Conservation (phyloP, 176 grass and related monocot species). For the Areca catechu region DNA sequence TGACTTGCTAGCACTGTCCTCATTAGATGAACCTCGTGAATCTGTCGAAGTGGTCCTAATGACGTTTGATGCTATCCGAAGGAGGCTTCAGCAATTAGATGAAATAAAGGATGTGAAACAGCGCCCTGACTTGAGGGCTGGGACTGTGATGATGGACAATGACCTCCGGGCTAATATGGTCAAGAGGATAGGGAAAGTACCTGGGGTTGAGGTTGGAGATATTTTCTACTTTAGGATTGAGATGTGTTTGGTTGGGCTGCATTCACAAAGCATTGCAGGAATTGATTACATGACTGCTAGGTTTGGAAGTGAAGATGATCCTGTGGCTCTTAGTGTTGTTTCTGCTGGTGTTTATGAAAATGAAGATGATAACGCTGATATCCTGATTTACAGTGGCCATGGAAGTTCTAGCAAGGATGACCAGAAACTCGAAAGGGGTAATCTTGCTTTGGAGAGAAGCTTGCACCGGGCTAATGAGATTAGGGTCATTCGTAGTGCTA, state of each 20-base stretch:
- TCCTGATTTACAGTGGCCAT: constrained; percentile 65
- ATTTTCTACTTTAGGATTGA: constrained; percentile 92
- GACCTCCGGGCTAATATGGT: constrained; percentile 54
- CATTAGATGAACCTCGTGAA: constrained; percentile 52
- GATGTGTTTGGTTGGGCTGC: constrained; percentile 75
- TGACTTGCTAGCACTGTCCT: constrained; percentile 23
- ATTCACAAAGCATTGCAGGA: constrained; percentile 55
- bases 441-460: constrained; percentile 75
- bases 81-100: constrained; percentile 63
- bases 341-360: constrained; percentile 88
- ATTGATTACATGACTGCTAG: constrained; percentile 67
- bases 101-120: constrained; percentile 55
- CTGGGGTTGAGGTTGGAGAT: constrained; percentile 66
- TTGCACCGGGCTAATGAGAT: constrained; percentile 69
- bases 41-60: constrained; percentile 64
- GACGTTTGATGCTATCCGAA: constrained; percentile 66
- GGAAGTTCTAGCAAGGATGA: constrained; percentile 74
- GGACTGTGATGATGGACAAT: constrained; percentile 66
- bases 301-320: constrained; percentile 40
- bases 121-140: constrained; percentile 61
- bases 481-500: constrained; percentile 73
- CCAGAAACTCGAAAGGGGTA: constrained; percentile 85
- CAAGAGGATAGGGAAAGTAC: constrained; percentile 66
- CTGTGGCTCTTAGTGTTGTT: constrained; percentile 64
- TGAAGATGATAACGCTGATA: constrained; percentile 56